A percentile compares a stretch with the other conserved stretches of the same genome.
phyloP scores from a whole-genome alignment of 2,329 filamentous ascomycete species.

The Geoglossum cookeanum region DNA sequence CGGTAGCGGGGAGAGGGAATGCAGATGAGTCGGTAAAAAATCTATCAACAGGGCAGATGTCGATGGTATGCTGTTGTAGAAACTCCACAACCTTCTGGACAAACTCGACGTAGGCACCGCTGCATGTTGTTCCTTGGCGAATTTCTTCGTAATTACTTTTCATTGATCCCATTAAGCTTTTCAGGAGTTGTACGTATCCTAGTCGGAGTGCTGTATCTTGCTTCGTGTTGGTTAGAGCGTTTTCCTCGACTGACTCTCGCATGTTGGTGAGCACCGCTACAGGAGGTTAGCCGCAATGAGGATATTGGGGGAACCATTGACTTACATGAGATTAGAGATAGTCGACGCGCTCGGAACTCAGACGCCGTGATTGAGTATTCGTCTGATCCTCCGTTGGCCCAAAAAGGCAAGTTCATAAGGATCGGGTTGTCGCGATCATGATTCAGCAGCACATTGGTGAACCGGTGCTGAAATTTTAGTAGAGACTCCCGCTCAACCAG shows the following conservation, averaged over 20 bases:
- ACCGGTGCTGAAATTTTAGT: constrained; percentile 39
- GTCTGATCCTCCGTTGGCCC: constrained; percentile 18
- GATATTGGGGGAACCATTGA: background rate
- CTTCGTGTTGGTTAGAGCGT: constrained; percentile 3
- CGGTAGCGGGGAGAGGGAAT: constrained; percentile 39
- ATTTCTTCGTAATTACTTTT: constrained; percentile 40
- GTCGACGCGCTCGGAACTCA: constrained; percentile 34
- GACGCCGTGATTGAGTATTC: constrained; percentile 28
- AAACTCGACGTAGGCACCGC: constrained; percentile 38
- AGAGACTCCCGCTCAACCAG: constrained; percentile 39
- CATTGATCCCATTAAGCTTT: constrained; percentile 40
- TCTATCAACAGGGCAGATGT: constrained; percentile 34
- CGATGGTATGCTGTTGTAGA: constrained; percentile 39
- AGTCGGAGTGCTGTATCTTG: constrained; percentile 18
- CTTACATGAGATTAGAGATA: constrained; percentile 32
- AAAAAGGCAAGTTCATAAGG: constrained; percentile 39
- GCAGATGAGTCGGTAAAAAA: constrained; percentile 41
- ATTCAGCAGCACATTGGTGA: constrained; percentile 35
- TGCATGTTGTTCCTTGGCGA: constrained; percentile 15
- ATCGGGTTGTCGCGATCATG: constrained; percentile 26
- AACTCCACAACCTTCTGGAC: constrained; percentile 39
- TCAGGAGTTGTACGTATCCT: constrained; percentile 32
- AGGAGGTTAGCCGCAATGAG: background rate
- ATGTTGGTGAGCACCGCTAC: constrained; percentile 6
- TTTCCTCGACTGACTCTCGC: constrained; percentile 20